Evolutionary conservation across 495 filamentous ascomycete species (phyloP), one percentile per base, ranked within the genome.

Genomic region (Trichoderma virens): DNA sequence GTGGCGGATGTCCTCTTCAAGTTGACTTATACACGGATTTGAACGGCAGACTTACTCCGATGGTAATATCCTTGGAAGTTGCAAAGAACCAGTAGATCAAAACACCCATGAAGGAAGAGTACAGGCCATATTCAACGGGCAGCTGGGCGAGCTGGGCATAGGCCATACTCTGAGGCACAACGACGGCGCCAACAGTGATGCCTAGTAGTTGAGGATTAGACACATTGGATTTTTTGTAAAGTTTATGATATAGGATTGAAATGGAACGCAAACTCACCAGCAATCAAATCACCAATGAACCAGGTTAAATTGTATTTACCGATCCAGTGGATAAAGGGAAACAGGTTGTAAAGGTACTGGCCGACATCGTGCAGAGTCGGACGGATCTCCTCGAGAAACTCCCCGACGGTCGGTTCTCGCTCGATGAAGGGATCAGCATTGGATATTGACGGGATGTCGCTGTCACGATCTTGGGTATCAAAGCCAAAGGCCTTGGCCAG

Each of bases 21-120:
- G 8, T 39, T 18, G 68, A n/a, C n/a, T 65, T 66, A 43, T 23
- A 6, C 5, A 47, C 14, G 43, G 61, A 41, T 31, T 25, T 6
- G n/a, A n/a, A n/a, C n/a, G n/a, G n/a, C n/a, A 39, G 16, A 80
- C 83, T 71, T 77, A 86, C 85, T 34, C 86, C 86, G 64, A 88
- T 88, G 41, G 86, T 87, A 67, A 88, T 86, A 67, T 88, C 86
- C 66, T 88, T 88, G 34, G 84, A 86, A 0, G 86, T 88, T 2
- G 85, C 86, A 67, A 88, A 88, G 63, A 86, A 83, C 78, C 84
- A 88, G 70, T 88, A 88, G 56, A 88, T 75, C 59, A 87, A 70
- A 27, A 87, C 85, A 60, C 86, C 86, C 72, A 88, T 83, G 61
- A 88, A 88, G 13, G 83, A 85, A 0, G 86, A 85, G 73, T 88